These are phyloP conservation scores for Pythium insidiosum DNA, from an alignment of 352 stramenopile species.

Conservation along the genomic window DNA sequence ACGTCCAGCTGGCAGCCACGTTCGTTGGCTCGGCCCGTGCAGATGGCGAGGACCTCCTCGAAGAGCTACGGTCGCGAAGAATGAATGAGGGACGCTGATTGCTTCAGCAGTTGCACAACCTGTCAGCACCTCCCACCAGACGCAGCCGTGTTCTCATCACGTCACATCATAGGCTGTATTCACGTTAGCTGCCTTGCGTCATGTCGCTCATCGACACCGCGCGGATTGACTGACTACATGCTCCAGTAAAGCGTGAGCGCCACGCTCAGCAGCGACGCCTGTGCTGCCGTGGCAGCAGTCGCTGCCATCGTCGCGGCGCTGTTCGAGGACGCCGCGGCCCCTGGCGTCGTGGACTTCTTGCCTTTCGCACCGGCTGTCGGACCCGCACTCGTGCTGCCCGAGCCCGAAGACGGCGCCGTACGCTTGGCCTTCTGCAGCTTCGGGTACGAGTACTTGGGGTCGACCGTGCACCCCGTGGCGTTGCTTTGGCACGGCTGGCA, in stretches of 20 bases:
- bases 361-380: background rate
- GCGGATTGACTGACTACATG: background rate
- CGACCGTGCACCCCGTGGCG: slow-evolving; percentile 2
- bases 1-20: no score
- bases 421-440: slow-evolving; percentile 8
- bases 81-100: no score
- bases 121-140: background rate
- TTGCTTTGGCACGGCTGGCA: slow-evolving; percentile 18
- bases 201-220: background rate
- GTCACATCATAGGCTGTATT: no score
- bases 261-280: background rate
- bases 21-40: no score
- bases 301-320: background rate
- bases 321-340: background rate
- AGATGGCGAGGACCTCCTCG: no score
- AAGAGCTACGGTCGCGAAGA: no score
- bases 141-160: no score
- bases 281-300: no score
- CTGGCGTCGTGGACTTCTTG: background rate
- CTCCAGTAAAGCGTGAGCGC: background rate
- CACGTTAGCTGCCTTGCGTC: no score
- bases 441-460: slow-evolving; percentile 11
- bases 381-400: background rate
- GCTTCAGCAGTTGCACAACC: background rate
- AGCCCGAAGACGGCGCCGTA: background rate